Evolutionary conservation across 345 rosid genomes (phyloP), one percentile per base, ranked within the genome.

Genomic region (Zanthoxylum bungeanum): DNA sequence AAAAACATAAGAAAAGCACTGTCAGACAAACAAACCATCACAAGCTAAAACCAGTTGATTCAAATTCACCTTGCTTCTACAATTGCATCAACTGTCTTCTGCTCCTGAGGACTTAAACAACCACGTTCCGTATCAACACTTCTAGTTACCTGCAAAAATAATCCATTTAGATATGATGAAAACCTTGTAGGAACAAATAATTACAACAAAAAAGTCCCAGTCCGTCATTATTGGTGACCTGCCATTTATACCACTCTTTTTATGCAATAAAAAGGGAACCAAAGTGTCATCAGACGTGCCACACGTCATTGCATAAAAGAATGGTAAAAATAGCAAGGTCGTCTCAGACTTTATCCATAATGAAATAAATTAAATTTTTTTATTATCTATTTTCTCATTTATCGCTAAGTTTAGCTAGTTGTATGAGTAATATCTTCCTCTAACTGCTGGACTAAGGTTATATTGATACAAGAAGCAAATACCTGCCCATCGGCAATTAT

Each of bases 401-500:
- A 25, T 70, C 58, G 53, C 24, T 8, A 30, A 46, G 4, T 60
- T 46, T 62, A 40, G 39, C 49, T 9, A 39, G 44, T 39, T 21
- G 49, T 21, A 3, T 11, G 30, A 28, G 63, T 5, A 27, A 39
- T 28, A 17, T 56, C 55, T 17, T 58, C 64, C 27, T n/a, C 10
- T 25, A 68, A 25, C 37, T 69, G 40, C 5, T 0, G 17, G 19
- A 40, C 33, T 17, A 30, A 27, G 56, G 30, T 24, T 44, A 44
- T 12, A 70, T 31, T 30, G 51, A 50, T 33, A 56, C 24, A 14
- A 11, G 59, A 19, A 4, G 34, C 25, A 39, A 60, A 37, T 85
- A 95, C 99, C 99, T 93, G 99, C 8, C 99, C 99, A 76, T 95
- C 99, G 10, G 99, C 99, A 69, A 95, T 89, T 74, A 95, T 95